A percentile compares a stretch with the other conserved stretches of the same genome.
phyloP scores from a whole-genome alignment of 2,329 filamentous ascomycete species.

The Aspergillus brasiliensis region DNA sequence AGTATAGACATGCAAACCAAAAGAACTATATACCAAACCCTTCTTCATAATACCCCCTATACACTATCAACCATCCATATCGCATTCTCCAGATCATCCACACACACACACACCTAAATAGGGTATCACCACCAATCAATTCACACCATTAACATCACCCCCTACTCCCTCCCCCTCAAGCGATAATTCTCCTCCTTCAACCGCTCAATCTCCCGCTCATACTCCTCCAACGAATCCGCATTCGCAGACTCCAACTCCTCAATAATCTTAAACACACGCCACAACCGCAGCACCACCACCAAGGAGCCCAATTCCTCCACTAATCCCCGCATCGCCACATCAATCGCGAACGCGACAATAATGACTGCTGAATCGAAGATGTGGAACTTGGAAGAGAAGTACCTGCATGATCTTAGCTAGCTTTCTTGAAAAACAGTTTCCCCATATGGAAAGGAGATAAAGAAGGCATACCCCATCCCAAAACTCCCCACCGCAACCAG shows the following conservation, averaged over 20 bases:
- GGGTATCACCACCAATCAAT: not conserved
- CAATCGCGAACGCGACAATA: not conserved
- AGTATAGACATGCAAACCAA: too few species aligned
- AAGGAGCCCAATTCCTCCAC: slow-evolving; percentile 48
- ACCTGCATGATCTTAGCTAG: not conserved
- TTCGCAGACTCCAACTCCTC: slow-evolving; percentile 68
- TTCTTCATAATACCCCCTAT: too few species aligned
- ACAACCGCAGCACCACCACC: slow-evolving; percentile 67
- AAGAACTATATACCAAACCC: too few species aligned
- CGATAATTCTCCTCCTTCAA: not conserved
- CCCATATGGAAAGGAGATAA: not conserved
- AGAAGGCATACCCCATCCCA: not conserved
- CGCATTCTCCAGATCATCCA: too few species aligned
- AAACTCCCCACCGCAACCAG: not conserved
- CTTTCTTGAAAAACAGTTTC: not conserved
- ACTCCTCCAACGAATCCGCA: slow-evolving; percentile 62
- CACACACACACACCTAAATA: too few species aligned
- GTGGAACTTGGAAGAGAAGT: not conserved
- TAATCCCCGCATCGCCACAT: not conserved
- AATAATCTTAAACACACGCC: slow-evolving; percentile 70
- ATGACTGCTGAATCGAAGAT: not conserved
- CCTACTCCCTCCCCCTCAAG: not conserved
- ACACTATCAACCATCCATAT: too few species aligned
- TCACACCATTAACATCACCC: not conserved
- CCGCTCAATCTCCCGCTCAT: slow-evolving; percentile 29